Evolutionary conservation across 768 basidiomycete species (phyloP).

Genomic region (Fistulinella prunicolor): DNA sequence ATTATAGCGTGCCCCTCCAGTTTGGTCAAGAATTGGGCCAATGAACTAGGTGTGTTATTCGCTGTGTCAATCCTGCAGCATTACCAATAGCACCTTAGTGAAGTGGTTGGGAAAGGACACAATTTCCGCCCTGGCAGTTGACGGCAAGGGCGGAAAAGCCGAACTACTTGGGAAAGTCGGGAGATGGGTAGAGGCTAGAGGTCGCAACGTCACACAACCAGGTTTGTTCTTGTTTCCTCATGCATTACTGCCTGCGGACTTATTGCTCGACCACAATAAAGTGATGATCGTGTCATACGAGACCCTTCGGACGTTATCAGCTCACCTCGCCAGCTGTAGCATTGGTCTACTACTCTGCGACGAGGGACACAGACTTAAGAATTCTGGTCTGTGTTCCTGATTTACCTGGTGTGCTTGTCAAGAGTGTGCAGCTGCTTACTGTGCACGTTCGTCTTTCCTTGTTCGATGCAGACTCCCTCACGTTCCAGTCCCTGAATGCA

Average conservation of each 20-base stretch:
- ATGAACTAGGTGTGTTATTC: constrained; percentile 79
- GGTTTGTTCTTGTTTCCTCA: constrained; percentile 43
- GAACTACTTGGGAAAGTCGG: constrained; percentile 76
- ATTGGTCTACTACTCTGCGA: constrained; percentile 95
- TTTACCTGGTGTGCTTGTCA: not conserved
- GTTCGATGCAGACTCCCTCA: constrained; percentile 73
- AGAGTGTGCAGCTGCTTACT: constrained; percentile 2
- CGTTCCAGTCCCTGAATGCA: constrained; percentile 78
- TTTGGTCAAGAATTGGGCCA: constrained; percentile 98
- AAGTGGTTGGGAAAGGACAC: constrained; percentile 95
- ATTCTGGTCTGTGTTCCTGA: constrained; percentile 62
- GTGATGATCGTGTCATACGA: constrained; percentile 99
- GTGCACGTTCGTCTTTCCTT: not conserved
- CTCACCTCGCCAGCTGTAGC: constrained; percentile 70
- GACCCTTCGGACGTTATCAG: constrained; percentile 79
- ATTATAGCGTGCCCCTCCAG: constrained; percentile 97
- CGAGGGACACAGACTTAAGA: constrained; percentile 96
- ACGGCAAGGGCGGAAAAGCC: constrained; percentile 87
- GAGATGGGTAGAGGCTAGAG: constrained; percentile 86
- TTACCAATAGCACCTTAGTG: constrained; percentile 41
- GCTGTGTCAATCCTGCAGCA: not conserved
- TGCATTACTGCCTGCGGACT: not conserved
- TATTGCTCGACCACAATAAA: constrained; percentile 26
- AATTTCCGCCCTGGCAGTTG: constrained; percentile 80
- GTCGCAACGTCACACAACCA: constrained; percentile 88